These are phyloP conservation scores for Wickerhamiella shivajii DNA, from an alignment of 805 yeast genomes.

Conservation along the genomic window DNA sequence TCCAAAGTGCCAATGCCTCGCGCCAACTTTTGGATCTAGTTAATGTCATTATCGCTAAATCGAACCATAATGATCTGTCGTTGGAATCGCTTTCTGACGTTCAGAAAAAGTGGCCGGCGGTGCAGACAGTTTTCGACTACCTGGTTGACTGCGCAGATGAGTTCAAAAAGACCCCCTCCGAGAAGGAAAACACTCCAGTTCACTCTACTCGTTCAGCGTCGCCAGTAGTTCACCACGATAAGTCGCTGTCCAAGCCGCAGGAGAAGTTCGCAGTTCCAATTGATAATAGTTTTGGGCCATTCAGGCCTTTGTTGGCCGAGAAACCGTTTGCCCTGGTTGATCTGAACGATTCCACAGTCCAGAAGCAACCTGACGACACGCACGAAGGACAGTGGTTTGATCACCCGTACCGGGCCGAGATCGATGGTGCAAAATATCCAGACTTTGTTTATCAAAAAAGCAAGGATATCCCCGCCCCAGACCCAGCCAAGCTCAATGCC, in stretches of 20 bases:
- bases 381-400: constrained; percentile 40
- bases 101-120: constrained; percentile 41
- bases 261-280: constrained; percentile 37
- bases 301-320: constrained; percentile 51
- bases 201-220: too few species aligned
- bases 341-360: constrained; percentile 35
- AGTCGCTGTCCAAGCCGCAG: constrained; percentile 23
- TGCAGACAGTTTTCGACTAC: constrained; percentile 50
- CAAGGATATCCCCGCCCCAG: constrained; percentile 38
- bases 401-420: constrained; percentile 75
- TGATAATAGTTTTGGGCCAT: constrained; percentile 65
- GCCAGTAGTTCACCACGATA: constrained; percentile 16
- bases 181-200: constrained; percentile 8
- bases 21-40: constrained; percentile 20
- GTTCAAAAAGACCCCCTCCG: constrained; percentile 7
- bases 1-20: constrained; percentile 27
- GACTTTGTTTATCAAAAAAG: constrained; percentile 32
- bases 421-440: constrained; percentile 56
- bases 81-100: constrained; percentile 32
- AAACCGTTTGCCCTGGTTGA: constrained; percentile 61
- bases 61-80: constrained; percentile 20
- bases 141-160: constrained; percentile 61
- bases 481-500: constrained; percentile 34
- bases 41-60: constrained; percentile 18
- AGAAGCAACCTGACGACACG: constrained; percentile 26